Evolutionary conservation across 2,329 filamentous ascomycete species (phyloP), one percentile per base, ranked within the genome.

Genomic region (Alternaria incomplexa): DNA sequence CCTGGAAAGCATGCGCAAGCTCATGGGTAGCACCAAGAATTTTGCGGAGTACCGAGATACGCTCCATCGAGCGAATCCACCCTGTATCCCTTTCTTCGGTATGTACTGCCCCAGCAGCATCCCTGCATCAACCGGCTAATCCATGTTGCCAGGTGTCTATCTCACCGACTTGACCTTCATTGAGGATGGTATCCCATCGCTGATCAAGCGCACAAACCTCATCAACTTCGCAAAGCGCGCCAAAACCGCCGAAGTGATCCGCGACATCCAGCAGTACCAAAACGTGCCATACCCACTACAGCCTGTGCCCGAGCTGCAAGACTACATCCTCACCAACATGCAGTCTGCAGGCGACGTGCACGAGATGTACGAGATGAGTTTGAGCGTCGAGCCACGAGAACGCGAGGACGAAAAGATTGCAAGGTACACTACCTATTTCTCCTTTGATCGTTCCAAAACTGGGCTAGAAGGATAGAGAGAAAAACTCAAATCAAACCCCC

Each of bases 331-430:
- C 71, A 94, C 90, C 79, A 97, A 98, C 80, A 97, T 98, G 92
- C 91, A 96, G 82, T 91, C 91, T 28, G 95, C 96, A 5, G 92
- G 93, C 56, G 95, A 98, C 79, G 96, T 99, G 67, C 94, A 98
- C 80, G 95, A 98, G 85, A 98, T 98, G 96, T 99, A 98, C 84
- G 94, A 98, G 81, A 94, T 94, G 86, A 97, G 93, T 83, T 85
- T 99, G 82, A 87, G 90, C 75, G 90, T 99, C 64, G 96, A 99
- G 80, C 96, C 96, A 66, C 88, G 96, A 75, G 96, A 99, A 84
- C 88, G 96, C 74, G 96, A 99, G 84, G 96, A 99, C 78, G 96
- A 99, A 84, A 98, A 98, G 87, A 98, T 99, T 85, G 95, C 97
- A 79, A 96, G 96, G 94, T 97, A 90, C 63, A 70, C 65, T 44